Evolutionary conservation across 768 basidiomycete genomes (phyloP).

Genomic region (Hericium erinaceus): DNA sequence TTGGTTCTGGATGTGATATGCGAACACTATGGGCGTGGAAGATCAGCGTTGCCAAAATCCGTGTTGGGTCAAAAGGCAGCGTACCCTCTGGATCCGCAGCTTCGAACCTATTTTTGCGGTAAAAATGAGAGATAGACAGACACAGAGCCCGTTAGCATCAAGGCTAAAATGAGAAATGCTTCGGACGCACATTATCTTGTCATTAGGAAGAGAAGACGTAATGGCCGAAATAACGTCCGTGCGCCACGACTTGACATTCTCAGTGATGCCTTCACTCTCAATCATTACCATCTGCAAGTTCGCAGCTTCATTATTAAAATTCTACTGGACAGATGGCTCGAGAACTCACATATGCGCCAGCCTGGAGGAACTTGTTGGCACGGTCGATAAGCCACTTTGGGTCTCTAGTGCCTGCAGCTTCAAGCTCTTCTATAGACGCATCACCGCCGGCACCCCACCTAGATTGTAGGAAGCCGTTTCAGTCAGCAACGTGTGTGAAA

Average conservation of each 20-base stretch:
- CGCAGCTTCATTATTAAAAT: background rate
- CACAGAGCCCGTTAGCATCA: background rate
- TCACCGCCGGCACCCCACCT: slow-evolving; percentile 36
- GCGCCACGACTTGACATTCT: slow-evolving; percentile 33
- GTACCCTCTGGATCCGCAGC: slow-evolving; percentile 32
- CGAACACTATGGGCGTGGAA: slow-evolving; percentile 21
- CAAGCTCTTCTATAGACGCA: slow-evolving; percentile 29
- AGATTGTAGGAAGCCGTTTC: background rate
- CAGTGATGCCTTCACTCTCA: slow-evolving; percentile 38
- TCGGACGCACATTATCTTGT: slow-evolving; percentile 30
- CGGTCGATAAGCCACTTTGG: slow-evolving; percentile 33
- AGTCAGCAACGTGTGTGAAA: background rate
- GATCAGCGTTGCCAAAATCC: background rate
- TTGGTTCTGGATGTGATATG: slow-evolving; percentile 36
- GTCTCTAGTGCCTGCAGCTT: slow-evolving; percentile 30
- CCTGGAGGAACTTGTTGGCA: slow-evolving; percentile 31
- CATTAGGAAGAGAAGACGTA: slow-evolving; percentile 28
- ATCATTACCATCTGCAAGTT: slow-evolving; percentile 34
- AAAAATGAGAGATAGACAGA: background rate
- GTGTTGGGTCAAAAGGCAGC: background rate
- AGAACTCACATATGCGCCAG: slow-evolving; percentile 24
- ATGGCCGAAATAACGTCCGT: slow-evolving; percentile 36
- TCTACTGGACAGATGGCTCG: background rate
- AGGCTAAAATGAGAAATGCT: background rate
- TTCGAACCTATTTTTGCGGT: slow-evolving; percentile 25